Conservation (phyloP, 2,329 filamentous ascomycete genomes). For the Phyllosticta paracitricarpa region DNA sequence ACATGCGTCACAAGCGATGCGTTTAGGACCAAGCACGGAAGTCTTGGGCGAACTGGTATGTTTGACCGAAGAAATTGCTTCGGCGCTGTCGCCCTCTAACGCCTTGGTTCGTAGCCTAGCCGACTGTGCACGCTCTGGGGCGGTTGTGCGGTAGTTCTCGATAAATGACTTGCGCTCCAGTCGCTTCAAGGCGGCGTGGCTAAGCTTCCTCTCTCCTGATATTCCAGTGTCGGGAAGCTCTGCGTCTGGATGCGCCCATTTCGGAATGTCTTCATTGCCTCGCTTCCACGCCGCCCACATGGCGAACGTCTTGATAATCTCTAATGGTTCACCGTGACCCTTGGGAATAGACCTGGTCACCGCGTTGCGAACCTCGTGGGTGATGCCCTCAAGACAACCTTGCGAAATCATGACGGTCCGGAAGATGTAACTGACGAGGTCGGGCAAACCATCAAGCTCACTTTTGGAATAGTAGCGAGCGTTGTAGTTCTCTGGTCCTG, state of each 20-base stretch:
- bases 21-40: conserved; percentile 50
- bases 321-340: conserved; percentile 50
- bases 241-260: conserved; percentile 51
- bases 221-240: conserved; percentile 35
- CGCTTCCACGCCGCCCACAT: conserved; percentile 60
- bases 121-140: conserved; percentile 34
- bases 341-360: conserved; percentile 56
- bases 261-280: conserved; percentile 51
- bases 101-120: conserved; percentile 24
- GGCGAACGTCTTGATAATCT: conserved; percentile 49
- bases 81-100: conserved; percentile 9
- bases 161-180: conserved; percentile 44
- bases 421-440: conserved; percentile 51
- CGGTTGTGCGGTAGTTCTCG: conserved; percentile 31
- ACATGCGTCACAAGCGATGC: conserved; percentile 53
- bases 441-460: conserved; percentile 50
- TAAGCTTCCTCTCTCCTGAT: conserved; percentile 42
- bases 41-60: conserved; percentile 43
- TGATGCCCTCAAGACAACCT: conserved; percentile 51
- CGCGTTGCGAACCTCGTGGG: conserved; percentile 47
- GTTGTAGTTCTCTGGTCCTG: conserved; percentile 46
- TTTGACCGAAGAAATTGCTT: conserved; percentile 24
- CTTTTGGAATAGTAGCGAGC: conserved; percentile 53
- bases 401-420: conserved; percentile 52
- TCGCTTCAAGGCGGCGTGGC: conserved; percentile 44